phyloP scores from a whole-genome alignment of 495 filamentous ascomycete species.

The Poronia punctata region DNA sequence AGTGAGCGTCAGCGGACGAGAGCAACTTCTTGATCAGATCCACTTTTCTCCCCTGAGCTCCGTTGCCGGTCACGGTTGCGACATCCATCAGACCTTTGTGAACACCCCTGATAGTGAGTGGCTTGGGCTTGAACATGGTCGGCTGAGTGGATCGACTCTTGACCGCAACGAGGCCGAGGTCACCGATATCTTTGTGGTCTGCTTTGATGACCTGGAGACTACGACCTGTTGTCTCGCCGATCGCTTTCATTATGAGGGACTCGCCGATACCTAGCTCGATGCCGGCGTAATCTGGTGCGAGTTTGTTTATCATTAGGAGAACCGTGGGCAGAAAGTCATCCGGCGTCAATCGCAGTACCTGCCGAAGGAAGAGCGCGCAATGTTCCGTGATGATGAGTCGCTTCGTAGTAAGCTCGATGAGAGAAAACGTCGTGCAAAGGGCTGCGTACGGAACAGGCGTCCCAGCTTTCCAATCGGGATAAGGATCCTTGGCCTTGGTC shows the following conservation, averaged over 20 bases:
- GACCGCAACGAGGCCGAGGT: constrained; percentile 87
- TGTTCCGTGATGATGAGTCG: constrained; percentile 77
- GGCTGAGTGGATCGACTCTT: constrained; percentile 90
- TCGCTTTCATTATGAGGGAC: constrained; percentile 96
- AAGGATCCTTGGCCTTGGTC: constrained; percentile 63
- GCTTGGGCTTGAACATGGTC: constrained; percentile 96
- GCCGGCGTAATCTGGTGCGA: constrained; percentile 92
- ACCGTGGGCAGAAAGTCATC: constrained; percentile 81
- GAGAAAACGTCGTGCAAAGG: constrained; percentile 86
- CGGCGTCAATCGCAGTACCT: constrained; percentile 87
- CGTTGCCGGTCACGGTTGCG: constrained; percentile 78
- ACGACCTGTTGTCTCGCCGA: constrained; percentile 88
- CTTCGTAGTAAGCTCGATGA: constrained; percentile 90
- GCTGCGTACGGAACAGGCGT: constrained; percentile 91
- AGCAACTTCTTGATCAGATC: constrained; percentile 91
- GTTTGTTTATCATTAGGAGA: constrained; percentile 93
- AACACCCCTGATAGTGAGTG: constrained; percentile 78
- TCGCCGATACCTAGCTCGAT: constrained; percentile 96
- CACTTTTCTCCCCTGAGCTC: constrained; percentile 83
- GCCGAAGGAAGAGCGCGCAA: constrained; percentile 83
- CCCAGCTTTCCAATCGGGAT: constrained; percentile 87
- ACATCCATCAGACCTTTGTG: constrained; percentile 84
- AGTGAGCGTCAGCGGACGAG: constrained; percentile 70
- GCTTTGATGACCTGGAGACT: constrained; percentile 80
- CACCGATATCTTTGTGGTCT: constrained; percentile 93